Base-by-base conservation (phyloP, 441 rosid genomes). In the Melastoma candidum region DNA sequence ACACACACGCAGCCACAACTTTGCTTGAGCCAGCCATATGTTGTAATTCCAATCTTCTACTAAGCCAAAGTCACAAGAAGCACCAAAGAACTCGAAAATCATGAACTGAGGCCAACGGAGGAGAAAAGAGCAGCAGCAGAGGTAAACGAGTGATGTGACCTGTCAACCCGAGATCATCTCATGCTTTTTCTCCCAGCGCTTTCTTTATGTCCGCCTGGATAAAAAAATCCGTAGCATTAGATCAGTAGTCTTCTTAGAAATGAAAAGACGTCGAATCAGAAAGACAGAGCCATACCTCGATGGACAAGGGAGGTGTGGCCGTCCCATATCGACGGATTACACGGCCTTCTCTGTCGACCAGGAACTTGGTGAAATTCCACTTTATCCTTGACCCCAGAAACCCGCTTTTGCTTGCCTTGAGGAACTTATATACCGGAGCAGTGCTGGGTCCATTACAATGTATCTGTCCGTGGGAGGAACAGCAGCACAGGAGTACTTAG, bases 291-390 rank as follows among this genome's bases (percentile, higher is more conserved):
- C 22, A 45, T 55, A 67, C 79, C 76, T 83, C 84, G 44, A 80
- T 72, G 24, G 86, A 51, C 45, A 71, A 56, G 2, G 89, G 89
- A 44, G 74, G 0, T 44, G 71, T 76, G 48, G 73, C 56, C 4
- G 90, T 29, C 57, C 79, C 47, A 51, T 80, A 83, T 47, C 86
- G 90, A 55, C 44, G 59, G 24, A 78, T 51, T 48, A 69, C 81
- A n/a, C 29, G 44, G 26, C 90, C 90, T 39, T 80, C 74, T 64
- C 61, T 78, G 60, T 76, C 68, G 46, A 80, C 71, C 63, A 83
- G 69, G 64, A 80, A 80, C 71, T 80, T 83, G 46, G 84, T 76
- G 60, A 83, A 83, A 59, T 83, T 83, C 90, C 90, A 83, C 66
- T 83, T 80, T 57, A 83, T 71, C 57, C 84, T 64, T 59, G 84